A percentile compares a stretch with the other conserved stretches of the same genome.
Evolutionary conservation across 345 rosid genomes (phyloP).

Genomic region (Corymbia maculata): DNA sequence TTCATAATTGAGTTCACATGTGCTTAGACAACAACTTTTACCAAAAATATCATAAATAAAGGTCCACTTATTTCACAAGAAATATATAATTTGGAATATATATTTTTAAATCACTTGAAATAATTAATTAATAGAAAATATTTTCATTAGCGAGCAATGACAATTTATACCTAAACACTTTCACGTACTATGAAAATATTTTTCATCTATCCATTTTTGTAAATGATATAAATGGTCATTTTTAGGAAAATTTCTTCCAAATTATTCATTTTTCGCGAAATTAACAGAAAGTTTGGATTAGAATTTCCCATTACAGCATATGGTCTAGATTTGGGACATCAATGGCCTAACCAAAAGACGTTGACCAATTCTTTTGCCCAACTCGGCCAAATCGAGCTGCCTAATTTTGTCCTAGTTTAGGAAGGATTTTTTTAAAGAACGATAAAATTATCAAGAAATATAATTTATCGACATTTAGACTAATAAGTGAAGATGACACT

Average conservation of each 20-base stretch:
- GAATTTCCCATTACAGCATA: not conserved
- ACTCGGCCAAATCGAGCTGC: not conserved
- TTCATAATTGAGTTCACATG: not conserved
- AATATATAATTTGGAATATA: not conserved
- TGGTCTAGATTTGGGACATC: not conserved
- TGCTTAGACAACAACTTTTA: not conserved
- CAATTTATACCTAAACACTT: not conserved
- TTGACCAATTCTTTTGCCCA: not conserved
- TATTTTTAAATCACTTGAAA: not conserved
- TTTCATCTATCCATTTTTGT: not conserved
- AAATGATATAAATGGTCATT: not conserved
- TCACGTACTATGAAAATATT: fast-evolving
- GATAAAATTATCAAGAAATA: not conserved
- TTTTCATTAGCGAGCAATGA: not conserved
- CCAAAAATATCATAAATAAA: not conserved
- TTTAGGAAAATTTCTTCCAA: too few species aligned
- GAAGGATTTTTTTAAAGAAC: fast-evolving
- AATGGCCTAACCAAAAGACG: not conserved
- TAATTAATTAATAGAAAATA: not conserved
- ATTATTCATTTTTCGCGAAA: not conserved
- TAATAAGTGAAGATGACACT: not conserved
- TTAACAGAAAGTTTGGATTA: not conserved
- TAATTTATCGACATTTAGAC: not conserved
- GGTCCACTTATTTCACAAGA: not conserved
- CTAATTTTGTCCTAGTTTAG: not conserved